Base-by-base conservation (phyloP, 371 early-diverging fungal species). In the Dichotomocladium elegans region DNA sequence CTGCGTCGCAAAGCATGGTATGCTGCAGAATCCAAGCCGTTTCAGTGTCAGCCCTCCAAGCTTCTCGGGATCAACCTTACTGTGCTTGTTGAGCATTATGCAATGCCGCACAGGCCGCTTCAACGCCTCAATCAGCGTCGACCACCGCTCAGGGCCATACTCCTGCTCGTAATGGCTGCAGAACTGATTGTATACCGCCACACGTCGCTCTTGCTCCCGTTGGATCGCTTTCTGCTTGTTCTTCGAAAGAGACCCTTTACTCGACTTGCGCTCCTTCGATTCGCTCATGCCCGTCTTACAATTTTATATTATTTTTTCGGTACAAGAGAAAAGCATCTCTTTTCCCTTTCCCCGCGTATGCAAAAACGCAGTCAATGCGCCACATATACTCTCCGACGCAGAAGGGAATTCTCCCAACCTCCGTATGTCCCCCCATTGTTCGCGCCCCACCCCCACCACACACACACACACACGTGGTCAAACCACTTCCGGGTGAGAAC, bases 61-160 rank as follows among this genome's bases (percentile, higher is more conserved):
- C 8, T 63, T 64, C 3, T 53, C 54, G 2, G 65, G 54, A 21
- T 68, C 61, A 6, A 24, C 17, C 15, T 40, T 26, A n/a, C 41
- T 33, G 44, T 74, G 70, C 44, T 70, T 72, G 61, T 83, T 83
- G 45, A 82, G 57, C 70, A 83, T 64, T 21, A 79, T 66, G 43
- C 72, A 69, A 51, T 79, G 75, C 0, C 77, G 65, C 8, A 66
- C 65, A 1, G 72, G 78, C 4, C 60, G 56, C 45, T 74, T 58
- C 14, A 83, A 52, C 2, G 80, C 72, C 41, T 68, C 61, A 1
- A 79, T 60, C 4, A 83, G 49, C 7, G 35, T 31, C 3, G 58
- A 47, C 84, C 84, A 83, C 11, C 82, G 74, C n/a, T 75, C 77
- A 6, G 57, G 41, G 11, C 76, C 79, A 61, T 70, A 81, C 41